Evolutionary conservation across 2,329 filamentous ascomycete genomes (phyloP).

Genomic region (Exophiala alcalophila): DNA sequence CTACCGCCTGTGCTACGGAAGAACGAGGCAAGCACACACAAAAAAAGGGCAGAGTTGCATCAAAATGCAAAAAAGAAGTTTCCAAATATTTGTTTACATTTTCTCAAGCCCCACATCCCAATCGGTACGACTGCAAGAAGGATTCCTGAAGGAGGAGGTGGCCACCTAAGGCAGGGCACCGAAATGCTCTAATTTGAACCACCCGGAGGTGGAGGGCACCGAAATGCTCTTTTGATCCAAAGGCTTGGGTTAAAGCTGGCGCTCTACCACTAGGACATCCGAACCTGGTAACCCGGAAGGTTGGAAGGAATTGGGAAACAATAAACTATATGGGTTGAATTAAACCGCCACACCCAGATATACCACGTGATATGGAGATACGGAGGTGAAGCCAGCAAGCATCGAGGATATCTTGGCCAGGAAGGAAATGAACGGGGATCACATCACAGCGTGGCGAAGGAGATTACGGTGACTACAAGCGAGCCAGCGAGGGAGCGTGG

Average conservation of each 20-base stretch:
- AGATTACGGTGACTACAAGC: too few relatives aligned
- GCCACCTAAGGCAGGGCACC: slow-evolving; percentile 1
- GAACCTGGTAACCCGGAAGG: background rate
- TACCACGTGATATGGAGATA: too few relatives aligned
- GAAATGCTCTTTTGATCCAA: slow-evolving; percentile 1
- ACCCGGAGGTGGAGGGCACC: background rate
- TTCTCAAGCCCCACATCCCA: background rate
- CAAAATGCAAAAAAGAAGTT: background rate
- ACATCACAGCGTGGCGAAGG: too few relatives aligned
- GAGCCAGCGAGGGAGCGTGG: too few relatives aligned
- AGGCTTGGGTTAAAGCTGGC: background rate
- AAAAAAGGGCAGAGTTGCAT: background rate
- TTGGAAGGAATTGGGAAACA: background rate
- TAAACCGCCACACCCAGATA: too few relatives aligned
- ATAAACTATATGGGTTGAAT: too few relatives aligned
- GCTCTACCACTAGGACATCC: background rate
- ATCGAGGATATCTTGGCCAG: too few relatives aligned
- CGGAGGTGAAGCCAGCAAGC: too few relatives aligned
- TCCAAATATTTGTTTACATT: background rate
- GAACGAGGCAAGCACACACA: background rate
- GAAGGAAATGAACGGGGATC: too few relatives aligned
- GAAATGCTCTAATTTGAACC: background rate
- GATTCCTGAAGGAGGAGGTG: background rate
- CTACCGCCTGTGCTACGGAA: background rate
- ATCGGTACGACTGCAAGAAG: background rate